phyloP scores from a whole-genome alignment of 2,329 filamentous ascomycete genomes.

The Berkeleyomyces basicola region DNA sequence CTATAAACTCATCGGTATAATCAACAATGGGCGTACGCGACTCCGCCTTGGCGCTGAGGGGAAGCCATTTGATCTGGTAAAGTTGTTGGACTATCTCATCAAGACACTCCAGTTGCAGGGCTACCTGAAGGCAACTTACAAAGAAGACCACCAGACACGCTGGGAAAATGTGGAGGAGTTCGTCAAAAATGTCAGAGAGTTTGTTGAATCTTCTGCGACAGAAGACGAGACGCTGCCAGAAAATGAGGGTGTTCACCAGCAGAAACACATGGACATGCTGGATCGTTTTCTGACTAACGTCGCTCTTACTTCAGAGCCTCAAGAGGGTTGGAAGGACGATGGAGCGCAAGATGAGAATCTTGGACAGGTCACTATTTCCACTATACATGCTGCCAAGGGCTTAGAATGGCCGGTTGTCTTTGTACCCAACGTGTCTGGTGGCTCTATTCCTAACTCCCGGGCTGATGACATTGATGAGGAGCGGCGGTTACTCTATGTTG shows the following conservation, averaged over 20 bases:
- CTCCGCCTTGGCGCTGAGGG: conserved; percentile 18
- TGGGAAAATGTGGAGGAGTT: conserved; percentile 88
- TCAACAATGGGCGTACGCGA: conserved; percentile 21
- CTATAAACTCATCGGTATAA: conserved; percentile 31
- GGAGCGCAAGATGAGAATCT: conserved; percentile 25
- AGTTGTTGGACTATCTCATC: conserved; percentile 36
- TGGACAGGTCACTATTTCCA: conserved; percentile 68
- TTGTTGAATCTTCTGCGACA: conserved; percentile 29
- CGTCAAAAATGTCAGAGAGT: conserved; percentile 61
- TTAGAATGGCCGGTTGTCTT: conserved; percentile 95
- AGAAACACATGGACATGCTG: conserved; percentile 44
- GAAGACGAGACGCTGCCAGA: conserved; percentile 44
- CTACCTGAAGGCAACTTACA: conserved; percentile 55
- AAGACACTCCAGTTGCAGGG: conserved; percentile 54
- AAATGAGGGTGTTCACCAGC: conserved; percentile 55
- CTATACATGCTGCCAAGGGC: conserved; percentile 90
- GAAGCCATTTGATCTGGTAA: conserved; percentile 25
- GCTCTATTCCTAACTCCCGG: conserved; percentile 76
- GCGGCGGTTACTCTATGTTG: conserved; percentile 76
- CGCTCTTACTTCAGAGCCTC: conserved; percentile 64
- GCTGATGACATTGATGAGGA: conserved; percentile 81
- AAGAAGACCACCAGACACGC: conserved; percentile 57
- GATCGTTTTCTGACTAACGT: conserved; percentile 80
- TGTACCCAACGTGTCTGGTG: conserved; percentile 75
- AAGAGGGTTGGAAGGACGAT: conserved; percentile 41